Evolutionary conservation across 805 yeast species (phyloP).

Genomic region (Starmerella davenportii): DNA sequence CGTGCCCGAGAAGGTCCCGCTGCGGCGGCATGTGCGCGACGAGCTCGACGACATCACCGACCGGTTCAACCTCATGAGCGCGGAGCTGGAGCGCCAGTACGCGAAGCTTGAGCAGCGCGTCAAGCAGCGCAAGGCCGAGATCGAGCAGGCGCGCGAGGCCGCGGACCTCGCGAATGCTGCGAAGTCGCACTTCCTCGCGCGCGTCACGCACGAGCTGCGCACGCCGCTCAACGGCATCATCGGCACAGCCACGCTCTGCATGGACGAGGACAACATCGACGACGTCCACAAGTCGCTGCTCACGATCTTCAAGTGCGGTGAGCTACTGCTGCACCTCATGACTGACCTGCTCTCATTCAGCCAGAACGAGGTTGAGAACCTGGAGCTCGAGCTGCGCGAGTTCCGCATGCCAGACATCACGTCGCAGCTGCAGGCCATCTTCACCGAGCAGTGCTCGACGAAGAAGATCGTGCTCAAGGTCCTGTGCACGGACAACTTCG

Average conservation of each 20-base stretch:
- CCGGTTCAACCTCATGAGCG: conserved; percentile 87
- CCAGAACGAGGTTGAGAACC: conserved; percentile 71
- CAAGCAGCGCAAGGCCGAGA: conserved; percentile 63
- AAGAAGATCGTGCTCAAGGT: conserved; percentile 54
- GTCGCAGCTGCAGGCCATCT: conserved; percentile 68
- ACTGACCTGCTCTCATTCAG: conserved; percentile 84
- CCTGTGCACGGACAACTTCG: conserved; percentile 25
- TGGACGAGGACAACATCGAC: conserved; percentile 45
- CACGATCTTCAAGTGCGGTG: conserved; percentile 81
- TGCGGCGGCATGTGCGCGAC: conserved; percentile 29
- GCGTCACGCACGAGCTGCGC: conserved; percentile 82
- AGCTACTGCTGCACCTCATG: conserved; percentile 66
- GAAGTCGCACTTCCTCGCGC: conserved; percentile 81
- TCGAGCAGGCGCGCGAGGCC: conserved; percentile 55
- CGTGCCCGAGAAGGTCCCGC: conserved; percentile 16
- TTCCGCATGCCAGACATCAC: conserved; percentile 69
- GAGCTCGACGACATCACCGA: conserved; percentile 78
- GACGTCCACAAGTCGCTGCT: conserved; percentile 60
- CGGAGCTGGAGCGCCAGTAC: conserved; percentile 72
- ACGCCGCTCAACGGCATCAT: conserved; percentile 92
- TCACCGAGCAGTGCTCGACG: conserved; percentile 36
- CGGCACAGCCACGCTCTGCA: conserved; percentile 87
- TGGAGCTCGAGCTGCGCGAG: conserved; percentile 66
- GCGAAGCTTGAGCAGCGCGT: conserved; percentile 76
- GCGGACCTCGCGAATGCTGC: conserved; percentile 96